Evolutionary conservation across 106 monocot species (phyloP).

Genomic region (Phalaenopsis aphrodite): DNA sequence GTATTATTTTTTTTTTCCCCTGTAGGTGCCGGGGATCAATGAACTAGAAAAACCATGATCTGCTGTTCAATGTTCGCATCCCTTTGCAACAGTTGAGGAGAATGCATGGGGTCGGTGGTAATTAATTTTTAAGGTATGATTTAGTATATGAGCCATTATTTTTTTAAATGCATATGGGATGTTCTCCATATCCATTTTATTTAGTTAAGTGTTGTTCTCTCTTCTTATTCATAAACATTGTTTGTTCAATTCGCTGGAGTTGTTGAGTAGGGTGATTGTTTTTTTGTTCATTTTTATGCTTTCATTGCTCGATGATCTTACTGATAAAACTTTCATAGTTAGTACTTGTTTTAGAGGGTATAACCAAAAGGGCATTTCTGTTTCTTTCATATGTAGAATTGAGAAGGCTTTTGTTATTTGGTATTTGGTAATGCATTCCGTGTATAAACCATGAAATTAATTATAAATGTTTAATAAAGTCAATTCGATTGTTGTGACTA

Average conservation of each 20-base stretch:
- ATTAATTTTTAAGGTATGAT: neutral
- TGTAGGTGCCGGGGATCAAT: slow-evolving; percentile 55
- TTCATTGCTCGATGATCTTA: neutral
- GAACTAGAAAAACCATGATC: slow-evolving; percentile 22
- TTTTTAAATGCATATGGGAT: neutral
- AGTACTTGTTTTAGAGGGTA: neutral
- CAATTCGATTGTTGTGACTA: neutral
- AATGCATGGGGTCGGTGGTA: neutral
- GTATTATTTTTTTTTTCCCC: neutral
- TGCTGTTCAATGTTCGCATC: slow-evolving; percentile 9
- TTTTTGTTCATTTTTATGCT: neutral
- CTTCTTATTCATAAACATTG: neutral
- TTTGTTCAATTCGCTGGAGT: neutral
- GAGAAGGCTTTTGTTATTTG: neutral
- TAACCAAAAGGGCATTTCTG: neutral
- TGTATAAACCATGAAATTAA: neutral
- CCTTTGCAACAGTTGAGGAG: slow-evolving; percentile 5
- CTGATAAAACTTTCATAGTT: neutral
- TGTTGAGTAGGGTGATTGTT: neutral
- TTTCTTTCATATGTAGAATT: neutral
- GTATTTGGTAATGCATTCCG: neutral
- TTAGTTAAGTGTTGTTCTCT: neutral
- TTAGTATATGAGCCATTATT: neutral
- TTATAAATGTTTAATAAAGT: neutral
- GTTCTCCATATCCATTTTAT: neutral